phyloP scores from a whole-genome alignment of 208 protist species.

The Acanthamoeba lenticulata region DNA sequence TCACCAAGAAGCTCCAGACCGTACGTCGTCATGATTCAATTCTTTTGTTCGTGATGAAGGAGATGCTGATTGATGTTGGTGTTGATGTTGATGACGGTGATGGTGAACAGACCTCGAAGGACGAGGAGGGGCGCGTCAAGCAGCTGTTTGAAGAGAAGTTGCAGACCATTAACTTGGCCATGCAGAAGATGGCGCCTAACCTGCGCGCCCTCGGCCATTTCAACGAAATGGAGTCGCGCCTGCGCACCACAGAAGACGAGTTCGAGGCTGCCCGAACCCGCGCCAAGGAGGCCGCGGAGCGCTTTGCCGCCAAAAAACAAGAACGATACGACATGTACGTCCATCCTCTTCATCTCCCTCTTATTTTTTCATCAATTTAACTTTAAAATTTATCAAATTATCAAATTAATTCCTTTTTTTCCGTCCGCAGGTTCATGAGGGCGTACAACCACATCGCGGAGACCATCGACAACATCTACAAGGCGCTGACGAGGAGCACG shows the following conservation, averaged over 20 bases:
- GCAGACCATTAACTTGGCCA: constrained; percentile 65
- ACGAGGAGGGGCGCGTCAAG: constrained; percentile 44
- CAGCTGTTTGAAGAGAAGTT: constrained; percentile 60
- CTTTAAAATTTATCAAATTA: too few species aligned
- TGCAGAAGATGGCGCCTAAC: constrained; percentile 84
- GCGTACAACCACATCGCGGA: constrained; percentile 93
- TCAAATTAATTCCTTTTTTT: too few species aligned
- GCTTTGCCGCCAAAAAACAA: constrained; percentile 92
- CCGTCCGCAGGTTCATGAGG: constrained; percentile 91
- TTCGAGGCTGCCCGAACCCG: constrained; percentile 88
- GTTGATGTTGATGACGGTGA: too few species aligned
- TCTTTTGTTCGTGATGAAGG: too few species aligned
- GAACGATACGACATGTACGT: constrained; percentile 79
- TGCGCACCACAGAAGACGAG: constrained; percentile 87
- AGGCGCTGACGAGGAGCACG: constrained; percentile 93
- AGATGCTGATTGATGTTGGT: too few species aligned
- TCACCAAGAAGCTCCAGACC: constrained; percentile 9
- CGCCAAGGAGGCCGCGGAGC: constrained; percentile 86
- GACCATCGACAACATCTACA: constrained; percentile 95
- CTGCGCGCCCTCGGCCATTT: constrained; percentile 83
- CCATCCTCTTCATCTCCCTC: too few species aligned
- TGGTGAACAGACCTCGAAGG: not conserved
- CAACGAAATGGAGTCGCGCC: constrained; percentile 84
- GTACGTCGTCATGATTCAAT: too few species aligned
- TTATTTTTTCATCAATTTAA: too few species aligned